Conservation (phyloP, 345 rosid species). For the Salix exigua region DNA sequence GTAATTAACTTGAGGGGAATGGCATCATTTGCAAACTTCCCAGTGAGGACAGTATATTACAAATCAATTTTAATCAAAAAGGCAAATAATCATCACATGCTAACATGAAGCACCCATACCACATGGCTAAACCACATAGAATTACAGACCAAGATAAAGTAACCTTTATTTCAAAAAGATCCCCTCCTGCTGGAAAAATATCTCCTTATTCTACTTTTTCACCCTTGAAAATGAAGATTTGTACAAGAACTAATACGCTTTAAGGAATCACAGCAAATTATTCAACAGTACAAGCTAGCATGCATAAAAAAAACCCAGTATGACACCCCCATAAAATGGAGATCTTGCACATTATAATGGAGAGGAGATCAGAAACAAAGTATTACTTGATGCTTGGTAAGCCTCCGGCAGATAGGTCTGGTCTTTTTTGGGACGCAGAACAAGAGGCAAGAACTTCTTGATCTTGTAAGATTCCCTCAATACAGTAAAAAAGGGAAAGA, state of each 20-base stretch:
- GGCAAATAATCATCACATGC: background rate
- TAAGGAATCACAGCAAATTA: background rate
- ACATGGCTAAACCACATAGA: background rate
- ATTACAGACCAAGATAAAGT: background rate
- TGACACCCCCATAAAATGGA: background rate
- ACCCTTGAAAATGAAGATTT: background rate
- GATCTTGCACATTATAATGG: background rate
- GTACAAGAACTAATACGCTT: background rate
- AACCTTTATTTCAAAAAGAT: background rate
- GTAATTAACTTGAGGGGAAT: too few species aligned
- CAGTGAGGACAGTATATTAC: background rate
- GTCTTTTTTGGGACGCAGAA: conserved; percentile 97
- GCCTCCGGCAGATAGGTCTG: conserved; percentile 81
- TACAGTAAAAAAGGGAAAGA: conserved; percentile 21
- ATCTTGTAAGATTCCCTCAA: conserved; percentile 76
- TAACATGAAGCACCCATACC: background rate
- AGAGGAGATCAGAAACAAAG: background rate
- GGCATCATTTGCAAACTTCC: background rate
- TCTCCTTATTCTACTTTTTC: background rate
- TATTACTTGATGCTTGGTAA: conserved; percentile 83
- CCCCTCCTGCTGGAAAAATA: background rate
- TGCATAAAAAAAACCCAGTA: background rate
- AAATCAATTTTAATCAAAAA: background rate
- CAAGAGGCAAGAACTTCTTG: conserved; percentile 80
- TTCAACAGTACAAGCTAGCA: background rate